Evolutionary conservation across 2,329 filamentous ascomycete species (phyloP), one percentile per base, ranked within the genome.

Genomic region (Fusarium armeniacum): DNA sequence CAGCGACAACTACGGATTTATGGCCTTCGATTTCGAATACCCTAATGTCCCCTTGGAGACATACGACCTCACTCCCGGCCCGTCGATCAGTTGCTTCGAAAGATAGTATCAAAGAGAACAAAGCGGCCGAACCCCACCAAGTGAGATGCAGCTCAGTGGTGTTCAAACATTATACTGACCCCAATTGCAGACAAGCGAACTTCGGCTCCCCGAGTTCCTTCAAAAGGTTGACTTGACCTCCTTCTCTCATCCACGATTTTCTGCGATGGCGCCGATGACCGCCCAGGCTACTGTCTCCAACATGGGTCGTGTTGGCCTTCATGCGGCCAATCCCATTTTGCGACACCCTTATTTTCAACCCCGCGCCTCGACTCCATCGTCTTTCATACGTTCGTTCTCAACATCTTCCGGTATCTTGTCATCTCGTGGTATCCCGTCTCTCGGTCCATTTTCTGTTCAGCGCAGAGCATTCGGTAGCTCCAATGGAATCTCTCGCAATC

Each of bases 401-500:
- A 69, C 71, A 35, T 60, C 69, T 46, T 58, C 67, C 22, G 61
- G 72, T 66, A 49, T 70, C 43, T 45, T 72, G 40, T 66, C 67
- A 60, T 55, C 67, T 43, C 69, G 69, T 47, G 58, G 59, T 44
- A 58, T 73, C 49, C 72, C 70, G 58, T 62, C 72, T 58, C 62
- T 71, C 38, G 53, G 61, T 40, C 44, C 41, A 28, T 52, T 73
- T 30, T 67, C 62, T 58, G 46, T 65, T 35, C 76, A 78, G 35
- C 66, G 63, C 68, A 76, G 75, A 76, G 80, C 65, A 66, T 84
- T 84, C 73, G 81, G 83, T 61, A 80, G 79, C 28, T 77, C 80
- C 10, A 83, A 83, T 64, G 84, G 84, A 22, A 82, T 88, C 57
- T 85, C 88, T 46, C 84, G 86, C 64, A 89, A 86, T 68, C 84